Evolutionary conservation across 2,329 filamentous ascomycete species (phyloP), one percentile per base, ranked within the genome.

Genomic region (Mycosphaerella sp.): DNA sequence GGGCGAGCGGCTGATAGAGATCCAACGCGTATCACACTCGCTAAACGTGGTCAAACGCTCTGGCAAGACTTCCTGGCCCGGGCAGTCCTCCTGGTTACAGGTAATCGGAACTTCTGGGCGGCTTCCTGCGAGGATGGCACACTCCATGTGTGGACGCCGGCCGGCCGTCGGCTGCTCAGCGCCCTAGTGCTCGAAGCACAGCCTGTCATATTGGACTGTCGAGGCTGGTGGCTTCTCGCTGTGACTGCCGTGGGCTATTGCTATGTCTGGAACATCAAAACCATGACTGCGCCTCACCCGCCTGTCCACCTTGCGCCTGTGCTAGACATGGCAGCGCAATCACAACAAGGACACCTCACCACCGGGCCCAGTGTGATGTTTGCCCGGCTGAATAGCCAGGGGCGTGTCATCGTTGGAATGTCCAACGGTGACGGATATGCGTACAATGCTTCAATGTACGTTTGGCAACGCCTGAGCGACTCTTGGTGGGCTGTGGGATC

Each of bases 401-500:
- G 93, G 1, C 80, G 89, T 40, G 79, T 97, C 16, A 78, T 97
- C 18, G 81, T 97, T n/a, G 93, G 89, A 0, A 77, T 98, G 53
- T 93, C 86, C 18, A 97, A 96, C 62, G 93, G 93, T 16, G 91
- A 98, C 62, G 93, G 93, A 1, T 98, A 89, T 70, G 84, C 84
- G 47, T 98, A 98, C 70, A 87, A 87, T 1, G 80, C 86, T 0
- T 78, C 79, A 14, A 87, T 98, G 85, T 91, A 83, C 68, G 81
- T 84, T 6, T 98, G 93, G 93, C 91, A 97, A 69, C 83, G 90
- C 8, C 76, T 98, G n/a, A 95, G 89, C 2, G 94, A 98, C 67
- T 80, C 88, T 1, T 98, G 93, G 93, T 98, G 93, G 89, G 91
- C 91, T 0, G 89, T 97, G 0, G 90, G 90, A 14, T 95, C 88